phyloP scores from a whole-genome alignment of 495 filamentous ascomycete species.

The Penicillium maclennaniae region DNA sequence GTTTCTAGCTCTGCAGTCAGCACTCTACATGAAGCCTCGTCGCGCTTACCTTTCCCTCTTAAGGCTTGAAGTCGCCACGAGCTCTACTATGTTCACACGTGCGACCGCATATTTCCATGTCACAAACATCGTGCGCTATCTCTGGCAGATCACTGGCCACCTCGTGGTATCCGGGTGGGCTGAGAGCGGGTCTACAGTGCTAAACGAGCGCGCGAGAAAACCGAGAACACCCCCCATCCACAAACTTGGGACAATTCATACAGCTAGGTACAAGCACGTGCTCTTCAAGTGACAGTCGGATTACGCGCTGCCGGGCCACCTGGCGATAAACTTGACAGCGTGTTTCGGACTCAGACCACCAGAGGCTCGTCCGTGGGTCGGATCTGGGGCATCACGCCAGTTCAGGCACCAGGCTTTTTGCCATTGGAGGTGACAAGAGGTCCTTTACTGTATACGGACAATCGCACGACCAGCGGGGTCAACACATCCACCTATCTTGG shows the following conservation, averaged over 20 bases:
- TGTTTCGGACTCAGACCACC: background rate
- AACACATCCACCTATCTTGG: background rate
- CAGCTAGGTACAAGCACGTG: background rate
- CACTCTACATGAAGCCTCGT: background rate
- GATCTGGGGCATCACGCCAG: too few species aligned
- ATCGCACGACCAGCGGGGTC: slow-evolving; percentile 2
- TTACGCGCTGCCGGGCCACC: background rate
- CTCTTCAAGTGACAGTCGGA: background rate
- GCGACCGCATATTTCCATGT: background rate
- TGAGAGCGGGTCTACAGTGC: slow-evolving; percentile 9
- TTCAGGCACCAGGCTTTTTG: background rate
- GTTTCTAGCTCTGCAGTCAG: background rate
- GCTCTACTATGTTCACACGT: slow-evolving; percentile 2
- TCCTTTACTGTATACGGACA: slow-evolving; percentile 10
- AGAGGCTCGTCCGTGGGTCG: too few species aligned
- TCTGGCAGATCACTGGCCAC: slow-evolving; percentile 2
- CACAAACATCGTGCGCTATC: slow-evolving; percentile 3
- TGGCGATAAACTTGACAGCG: background rate
- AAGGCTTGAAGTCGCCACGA: background rate
- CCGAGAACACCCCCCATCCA: background rate
- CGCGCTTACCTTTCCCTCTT: background rate
- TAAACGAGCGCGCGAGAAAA: background rate
- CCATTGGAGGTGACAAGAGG: background rate
- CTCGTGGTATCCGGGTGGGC: background rate
- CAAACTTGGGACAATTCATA: background rate